Evolutionary conservation across 768 basidiomycete genomes (phyloP).

Genomic region (Pisolithus sp.): DNA sequence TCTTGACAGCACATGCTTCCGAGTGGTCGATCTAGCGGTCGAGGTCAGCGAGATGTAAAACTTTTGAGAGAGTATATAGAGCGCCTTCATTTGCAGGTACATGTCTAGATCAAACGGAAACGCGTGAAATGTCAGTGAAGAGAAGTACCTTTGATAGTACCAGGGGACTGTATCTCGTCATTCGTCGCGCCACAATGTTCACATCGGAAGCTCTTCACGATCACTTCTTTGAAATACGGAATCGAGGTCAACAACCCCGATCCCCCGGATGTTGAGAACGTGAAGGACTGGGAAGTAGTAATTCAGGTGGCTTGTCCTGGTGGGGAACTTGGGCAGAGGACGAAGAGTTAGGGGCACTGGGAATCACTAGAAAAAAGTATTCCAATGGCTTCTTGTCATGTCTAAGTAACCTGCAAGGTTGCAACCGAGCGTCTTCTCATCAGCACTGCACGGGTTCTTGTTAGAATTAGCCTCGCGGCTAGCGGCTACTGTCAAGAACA

Average conservation of each 20-base stretch:
- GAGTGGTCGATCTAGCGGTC: slow-evolving; percentile 93
- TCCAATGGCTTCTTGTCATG: slow-evolving; percentile 32
- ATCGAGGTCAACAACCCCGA: slow-evolving; percentile 63
- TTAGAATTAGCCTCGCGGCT: slow-evolving; percentile 50
- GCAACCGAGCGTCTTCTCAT: slow-evolving; percentile 29
- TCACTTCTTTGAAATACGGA: slow-evolving; percentile 91
- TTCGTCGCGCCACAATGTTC: slow-evolving; percentile 86
- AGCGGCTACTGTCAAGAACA: slow-evolving; percentile 17
- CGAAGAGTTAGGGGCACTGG: slow-evolving; percentile 27
- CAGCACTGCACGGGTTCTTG: slow-evolving; percentile 54
- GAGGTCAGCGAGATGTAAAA: slow-evolving; percentile 69
- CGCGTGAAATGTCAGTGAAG: neutral
- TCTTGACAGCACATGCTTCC: slow-evolving; percentile 66
- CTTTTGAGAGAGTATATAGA: slow-evolving; percentile 73
- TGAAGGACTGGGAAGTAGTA: slow-evolving; percentile 29
- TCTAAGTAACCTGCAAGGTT: slow-evolving; percentile 34
- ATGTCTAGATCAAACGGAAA: neutral
- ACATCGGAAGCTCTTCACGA: slow-evolving; percentile 95
- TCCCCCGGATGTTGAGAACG: no score
- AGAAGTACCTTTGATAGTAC: slow-evolving; percentile 66
- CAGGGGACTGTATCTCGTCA: slow-evolving; percentile 92
- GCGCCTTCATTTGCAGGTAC: slow-evolving; percentile 67
- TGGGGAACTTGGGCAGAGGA: slow-evolving; percentile 30
- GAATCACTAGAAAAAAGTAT: slow-evolving; percentile 30
- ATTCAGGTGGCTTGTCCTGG: slow-evolving; percentile 41